Evolutionary conservation across 257 asterid species (phyloP).

Genomic region (Leptodermis oblonga): DNA sequence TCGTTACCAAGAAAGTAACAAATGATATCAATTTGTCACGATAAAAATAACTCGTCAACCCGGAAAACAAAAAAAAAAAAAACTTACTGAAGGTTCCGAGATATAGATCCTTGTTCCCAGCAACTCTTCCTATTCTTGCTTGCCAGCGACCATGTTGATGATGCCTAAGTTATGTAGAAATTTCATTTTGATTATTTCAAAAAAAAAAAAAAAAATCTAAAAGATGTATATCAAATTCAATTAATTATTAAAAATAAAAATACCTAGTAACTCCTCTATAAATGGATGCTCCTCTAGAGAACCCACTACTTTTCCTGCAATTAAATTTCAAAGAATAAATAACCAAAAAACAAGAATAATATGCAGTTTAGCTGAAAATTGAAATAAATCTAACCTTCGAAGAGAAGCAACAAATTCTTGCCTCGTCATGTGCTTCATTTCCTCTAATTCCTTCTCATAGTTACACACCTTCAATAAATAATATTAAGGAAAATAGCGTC

Average conservation of each 20-base stretch:
- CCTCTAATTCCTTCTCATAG: constrained; percentile 71
- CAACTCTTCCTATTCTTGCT: constrained; percentile 87
- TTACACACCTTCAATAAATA: constrained; percentile 40
- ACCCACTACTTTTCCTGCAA: constrained; percentile 88
- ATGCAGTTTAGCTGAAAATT: too few relatives aligned
- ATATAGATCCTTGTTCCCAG: constrained; percentile 83
- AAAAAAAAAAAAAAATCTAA: background rate
- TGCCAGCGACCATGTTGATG: constrained; percentile 97
- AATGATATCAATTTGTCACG: too few relatives aligned
- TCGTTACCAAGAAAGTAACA: too few relatives aligned
- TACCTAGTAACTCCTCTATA: constrained; percentile 95
- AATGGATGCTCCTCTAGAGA: constrained; percentile 87
- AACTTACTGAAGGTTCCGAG: constrained; percentile 87
- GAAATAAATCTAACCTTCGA: constrained; percentile 51
- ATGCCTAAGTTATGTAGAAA: constrained; percentile 54
- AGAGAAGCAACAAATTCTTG: constrained; percentile 96
- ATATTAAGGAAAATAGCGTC: background rate
- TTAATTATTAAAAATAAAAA: background rate
- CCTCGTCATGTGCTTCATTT: constrained; percentile 86
- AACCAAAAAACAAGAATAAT: too few relatives aligned
- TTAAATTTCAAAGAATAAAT: background rate
- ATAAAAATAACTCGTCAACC: too few relatives aligned
- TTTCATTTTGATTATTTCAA: background rate
- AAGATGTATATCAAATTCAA: background rate
- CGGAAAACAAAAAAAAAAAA: background rate